Percentiles rank a stretch among this genome's conserved stretches.
These are phyloP conservation scores for Trichopus zeylanicus DNA, from an alignment of 116 monocot species.

Conservation along the genomic window DNA sequence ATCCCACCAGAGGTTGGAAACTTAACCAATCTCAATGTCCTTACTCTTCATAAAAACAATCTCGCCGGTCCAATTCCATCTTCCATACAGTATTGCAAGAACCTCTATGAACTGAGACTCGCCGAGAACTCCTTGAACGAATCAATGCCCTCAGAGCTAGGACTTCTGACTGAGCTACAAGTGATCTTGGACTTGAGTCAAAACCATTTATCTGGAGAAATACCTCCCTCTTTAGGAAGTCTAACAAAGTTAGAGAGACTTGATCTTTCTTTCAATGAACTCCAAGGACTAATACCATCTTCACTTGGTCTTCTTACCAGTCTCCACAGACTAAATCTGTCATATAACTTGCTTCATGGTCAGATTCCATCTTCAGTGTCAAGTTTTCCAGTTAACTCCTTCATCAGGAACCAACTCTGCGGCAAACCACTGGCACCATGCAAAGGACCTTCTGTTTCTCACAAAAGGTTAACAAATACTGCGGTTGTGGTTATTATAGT, in stretches of 20 bases:
- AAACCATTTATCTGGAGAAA: conserved; percentile 63
- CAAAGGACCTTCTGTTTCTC: background rate
- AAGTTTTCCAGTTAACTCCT: conserved; percentile 48
- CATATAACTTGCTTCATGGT: conserved; percentile 60
- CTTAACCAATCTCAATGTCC: conserved; percentile 58
- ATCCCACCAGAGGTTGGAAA: conserved; percentile 75
- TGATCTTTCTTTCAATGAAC: conserved; percentile 69
- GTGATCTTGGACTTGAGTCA: conserved; percentile 70
- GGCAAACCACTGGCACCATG: conserved; percentile 49
- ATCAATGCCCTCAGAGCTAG: conserved; percentile 58
- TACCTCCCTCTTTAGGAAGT: conserved; percentile 62
- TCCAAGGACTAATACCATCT: conserved; percentile 52
- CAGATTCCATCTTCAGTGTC: conserved; percentile 44
- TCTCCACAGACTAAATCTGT: conserved; percentile 56
- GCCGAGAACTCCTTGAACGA: conserved; percentile 62
- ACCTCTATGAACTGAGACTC: conserved; percentile 70
- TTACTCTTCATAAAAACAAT: conserved; percentile 62
- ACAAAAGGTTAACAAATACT: conserved; percentile 21
- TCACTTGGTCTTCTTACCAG: conserved; percentile 59
- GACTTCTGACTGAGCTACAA: conserved; percentile 67
- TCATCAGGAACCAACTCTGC: conserved; percentile 54
- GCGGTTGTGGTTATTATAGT: conserved; percentile 44
- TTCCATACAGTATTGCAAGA: conserved; percentile 39
- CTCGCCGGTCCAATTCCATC: conserved; percentile 65
- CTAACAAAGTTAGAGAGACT: conserved; percentile 83